phyloP scores from a whole-genome alignment of 768 basidiomycete species.

The Lentinula aciculospora region DNA sequence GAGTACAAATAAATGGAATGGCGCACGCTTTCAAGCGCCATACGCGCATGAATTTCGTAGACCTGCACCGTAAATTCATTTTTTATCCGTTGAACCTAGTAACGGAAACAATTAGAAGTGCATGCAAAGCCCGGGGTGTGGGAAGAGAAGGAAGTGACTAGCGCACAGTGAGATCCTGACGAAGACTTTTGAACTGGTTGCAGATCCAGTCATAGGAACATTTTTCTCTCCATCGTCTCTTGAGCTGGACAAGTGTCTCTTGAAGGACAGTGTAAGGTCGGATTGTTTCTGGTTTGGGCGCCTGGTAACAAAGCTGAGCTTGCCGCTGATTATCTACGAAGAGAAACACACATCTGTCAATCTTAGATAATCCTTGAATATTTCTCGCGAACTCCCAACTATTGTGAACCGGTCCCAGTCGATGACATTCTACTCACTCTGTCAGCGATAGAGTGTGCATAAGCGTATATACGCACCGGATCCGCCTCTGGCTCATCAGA shows the following conservation, averaged over 20 bases:
- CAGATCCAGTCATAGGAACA: conserved; percentile 83
- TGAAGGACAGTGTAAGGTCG: conserved; percentile 82
- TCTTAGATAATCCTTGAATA: conserved; percentile 96
- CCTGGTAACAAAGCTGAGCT: conserved; percentile 40
- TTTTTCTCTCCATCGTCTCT: conserved; percentile 82
- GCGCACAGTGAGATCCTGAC: conserved; percentile 95
- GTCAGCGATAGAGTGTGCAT: background rate
- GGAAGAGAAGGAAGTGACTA: conserved; percentile 4
- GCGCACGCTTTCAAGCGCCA: conserved; percentile 87
- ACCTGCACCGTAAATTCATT: conserved; percentile 97
- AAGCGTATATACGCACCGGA: conserved; percentile 42
- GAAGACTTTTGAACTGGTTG: conserved; percentile 95
- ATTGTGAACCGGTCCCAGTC: conserved; percentile 97
- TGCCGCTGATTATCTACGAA: conserved; percentile 1
- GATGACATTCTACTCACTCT: conserved; percentile 72
- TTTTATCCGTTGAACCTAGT: conserved; percentile 97
- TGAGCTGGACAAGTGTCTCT: conserved; percentile 81
- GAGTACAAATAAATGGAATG: conserved; percentile 9
- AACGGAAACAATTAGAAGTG: conserved; percentile 9
- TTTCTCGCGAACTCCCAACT: conserved; percentile 80
- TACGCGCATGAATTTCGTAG: conserved; percentile 97
- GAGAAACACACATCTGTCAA: conserved; percentile 69
- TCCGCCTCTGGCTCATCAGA: conserved; percentile 69
- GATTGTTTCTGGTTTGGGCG: conserved; percentile 92
- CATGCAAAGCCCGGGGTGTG: conserved; percentile 19